These are phyloP conservation scores for Eimeria acervulina DNA, from an alignment of 169 alveolate genomes.

Conservation along the genomic window DNA sequence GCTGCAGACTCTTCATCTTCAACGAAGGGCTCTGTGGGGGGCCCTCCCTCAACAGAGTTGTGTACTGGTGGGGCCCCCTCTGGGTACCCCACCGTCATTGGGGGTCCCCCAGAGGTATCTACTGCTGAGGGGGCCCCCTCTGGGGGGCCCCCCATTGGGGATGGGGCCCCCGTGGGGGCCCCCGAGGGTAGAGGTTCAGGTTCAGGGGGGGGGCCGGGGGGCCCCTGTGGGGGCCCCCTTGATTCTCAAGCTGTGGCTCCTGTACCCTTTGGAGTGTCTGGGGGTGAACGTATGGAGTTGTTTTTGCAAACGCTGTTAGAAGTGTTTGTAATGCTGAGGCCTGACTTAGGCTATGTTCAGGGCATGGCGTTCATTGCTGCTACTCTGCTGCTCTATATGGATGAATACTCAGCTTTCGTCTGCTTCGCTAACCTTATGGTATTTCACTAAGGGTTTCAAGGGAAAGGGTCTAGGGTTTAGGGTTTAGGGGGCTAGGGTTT, in stretches of 20 bases:
- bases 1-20: neutral
- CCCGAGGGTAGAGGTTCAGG: neutral
- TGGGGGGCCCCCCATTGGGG: conserved; percentile 34
- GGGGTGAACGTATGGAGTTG: conserved; percentile 83
- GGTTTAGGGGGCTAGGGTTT: neutral
- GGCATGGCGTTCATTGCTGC: conserved; percentile 93
- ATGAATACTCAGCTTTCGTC: conserved; percentile 90
- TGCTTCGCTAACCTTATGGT: conserved; percentile 90
- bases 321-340: conserved; percentile 90
- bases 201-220: no score
- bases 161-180: conserved; percentile 5
- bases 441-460: conserved; percentile 38
- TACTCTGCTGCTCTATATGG: conserved; percentile 89
- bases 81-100: no score
- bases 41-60: no score
- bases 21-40: neutral
- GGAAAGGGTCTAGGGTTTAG: neutral
- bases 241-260: conserved; percentile 76
- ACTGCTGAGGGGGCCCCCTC: neutral
- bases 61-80: no score
- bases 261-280: conserved; percentile 76
- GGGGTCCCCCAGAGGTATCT: neutral
- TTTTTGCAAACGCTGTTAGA: conserved; percentile 88
- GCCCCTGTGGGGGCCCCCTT: conserved; percentile 1
- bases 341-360: conserved; percentile 92